A percentile compares a stretch with the other conserved stretches of the same genome.
phyloP scores from a whole-genome alignment of 345 rosid species.

The Euphorbia lathyris region DNA sequence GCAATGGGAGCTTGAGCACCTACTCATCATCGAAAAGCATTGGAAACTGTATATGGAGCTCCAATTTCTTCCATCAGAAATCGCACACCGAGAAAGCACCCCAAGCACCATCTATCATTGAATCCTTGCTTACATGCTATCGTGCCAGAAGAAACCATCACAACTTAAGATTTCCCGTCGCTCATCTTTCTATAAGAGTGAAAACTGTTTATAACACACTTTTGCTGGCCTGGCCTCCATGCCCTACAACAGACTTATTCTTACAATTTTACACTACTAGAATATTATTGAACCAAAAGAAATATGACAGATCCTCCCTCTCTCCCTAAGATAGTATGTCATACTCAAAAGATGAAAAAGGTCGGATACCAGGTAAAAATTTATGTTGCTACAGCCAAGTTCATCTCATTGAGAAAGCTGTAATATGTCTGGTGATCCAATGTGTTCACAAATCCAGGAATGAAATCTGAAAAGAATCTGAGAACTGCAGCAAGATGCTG shows the following conservation, averaged over 20 bases:
- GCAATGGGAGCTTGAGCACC: too few species aligned
- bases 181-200: neutral
- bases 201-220: neutral
- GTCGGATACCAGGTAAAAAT: neutral
- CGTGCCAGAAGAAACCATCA: neutral
- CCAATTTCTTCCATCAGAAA: too few species aligned
- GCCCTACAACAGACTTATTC: neutral
- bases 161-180: neutral
- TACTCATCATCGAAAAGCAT: neutral
- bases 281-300: neutral
- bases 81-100: too few species aligned
- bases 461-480: constrained; percentile 79
- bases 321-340: neutral
- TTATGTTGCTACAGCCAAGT: constrained; percentile 21
- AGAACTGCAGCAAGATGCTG: constrained; percentile 85
- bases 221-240: neutral
- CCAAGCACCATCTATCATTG: too few species aligned
- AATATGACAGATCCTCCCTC: neutral
- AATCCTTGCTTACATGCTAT: too few species aligned
- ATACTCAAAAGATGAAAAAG: neutral
- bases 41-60: too few species aligned
- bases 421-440: constrained; percentile 53
- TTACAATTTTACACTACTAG: neutral
- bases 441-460: constrained; percentile 67
- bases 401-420: constrained; percentile 69